These are phyloP conservation scores for Berkeleyomyces rouxiae DNA, from an alignment of 2,329 filamentous ascomycete genomes.

Conservation along the genomic window DNA sequence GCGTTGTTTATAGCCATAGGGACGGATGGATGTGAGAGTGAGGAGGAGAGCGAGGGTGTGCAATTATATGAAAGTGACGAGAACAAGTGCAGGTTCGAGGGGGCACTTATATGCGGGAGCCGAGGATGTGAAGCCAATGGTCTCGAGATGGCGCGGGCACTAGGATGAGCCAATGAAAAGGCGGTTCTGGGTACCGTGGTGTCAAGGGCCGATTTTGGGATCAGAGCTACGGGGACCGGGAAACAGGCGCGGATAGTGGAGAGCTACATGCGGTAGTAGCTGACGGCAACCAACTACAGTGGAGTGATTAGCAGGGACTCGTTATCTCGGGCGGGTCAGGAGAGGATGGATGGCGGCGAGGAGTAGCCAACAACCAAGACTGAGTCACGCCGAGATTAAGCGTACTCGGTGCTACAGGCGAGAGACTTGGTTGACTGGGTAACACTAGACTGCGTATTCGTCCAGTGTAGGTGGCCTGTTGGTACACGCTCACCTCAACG, in stretches of 20 bases:
- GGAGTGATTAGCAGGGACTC: no score
- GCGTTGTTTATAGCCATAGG: neutral
- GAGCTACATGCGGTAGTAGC: neutral
- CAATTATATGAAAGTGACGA: neutral
- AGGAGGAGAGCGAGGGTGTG: neutral
- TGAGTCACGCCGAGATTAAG: no score
- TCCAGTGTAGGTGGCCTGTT: no score
- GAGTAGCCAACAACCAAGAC: no score
- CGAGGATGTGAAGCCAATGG: no score
- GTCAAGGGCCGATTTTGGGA: neutral
- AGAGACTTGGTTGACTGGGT: no score
- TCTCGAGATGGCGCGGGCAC: no score
- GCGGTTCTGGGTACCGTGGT: neutral
- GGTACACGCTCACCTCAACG: no score
- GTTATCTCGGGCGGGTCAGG: no score
- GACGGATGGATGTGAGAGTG: neutral
- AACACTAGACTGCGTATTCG: no score
- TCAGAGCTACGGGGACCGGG: neutral
- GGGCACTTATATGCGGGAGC: neutral
- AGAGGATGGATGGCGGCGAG: no score
- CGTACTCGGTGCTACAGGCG: no score
- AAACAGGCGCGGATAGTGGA: neutral
- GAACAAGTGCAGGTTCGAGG: neutral
- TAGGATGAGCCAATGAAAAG: neutral
- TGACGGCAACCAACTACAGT: neutral